Evolutionary conservation across 345 rosid genomes (phyloP), one percentile per base, ranked within the genome.

Genomic region (Geranium brycei): DNA sequence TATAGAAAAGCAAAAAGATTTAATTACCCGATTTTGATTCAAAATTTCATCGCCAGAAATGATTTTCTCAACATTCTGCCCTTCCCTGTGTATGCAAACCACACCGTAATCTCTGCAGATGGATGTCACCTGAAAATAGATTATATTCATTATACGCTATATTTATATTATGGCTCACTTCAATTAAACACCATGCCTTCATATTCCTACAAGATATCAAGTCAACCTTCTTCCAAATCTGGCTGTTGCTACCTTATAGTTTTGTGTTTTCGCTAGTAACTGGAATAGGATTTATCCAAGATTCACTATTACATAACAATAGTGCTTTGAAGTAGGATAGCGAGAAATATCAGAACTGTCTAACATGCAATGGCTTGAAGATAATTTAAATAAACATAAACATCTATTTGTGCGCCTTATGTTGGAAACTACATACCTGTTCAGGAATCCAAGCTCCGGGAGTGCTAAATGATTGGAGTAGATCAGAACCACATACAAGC

Each of bases 401-500:
- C 47, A 38, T 38, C 47, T 5, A 38, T 38, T 38, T 38, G 47
- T 38, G 11, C 11, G 47, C 11, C 47, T 10, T 5, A 38, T 38
- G 11, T 38, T 5, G 8, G 11, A 5, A 38, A 38, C 47, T 51
- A 62, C 17, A 58, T 78, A 85, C 98, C 86, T 93, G 99, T 62
- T 85, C 92, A 47, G 68, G 92, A 59, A 88, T 85, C 99, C 99
- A 93, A 72, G 72, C 72, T 67, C 89, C 89, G 2, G 95, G 99
- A 63, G 68, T 73, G 77, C 79, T 63, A 68, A 91, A 91, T 35
- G 97, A 90, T 65, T 86, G 78, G 19, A 90, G 81, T 63, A 93
- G 78, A 79, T 90, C 99, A 74, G 97, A 88, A 79, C 95, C 97
- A 69, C 99, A 93, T 38, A 93, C 71, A 63, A 93, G 85, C 96